Percentiles rank a stretch among this genome's conserved stretches.
These are phyloP conservation scores for Leptodontidium sp. DNA, from an alignment of 2,329 filamentous ascomycete genomes.

Conservation along the genomic window DNA sequence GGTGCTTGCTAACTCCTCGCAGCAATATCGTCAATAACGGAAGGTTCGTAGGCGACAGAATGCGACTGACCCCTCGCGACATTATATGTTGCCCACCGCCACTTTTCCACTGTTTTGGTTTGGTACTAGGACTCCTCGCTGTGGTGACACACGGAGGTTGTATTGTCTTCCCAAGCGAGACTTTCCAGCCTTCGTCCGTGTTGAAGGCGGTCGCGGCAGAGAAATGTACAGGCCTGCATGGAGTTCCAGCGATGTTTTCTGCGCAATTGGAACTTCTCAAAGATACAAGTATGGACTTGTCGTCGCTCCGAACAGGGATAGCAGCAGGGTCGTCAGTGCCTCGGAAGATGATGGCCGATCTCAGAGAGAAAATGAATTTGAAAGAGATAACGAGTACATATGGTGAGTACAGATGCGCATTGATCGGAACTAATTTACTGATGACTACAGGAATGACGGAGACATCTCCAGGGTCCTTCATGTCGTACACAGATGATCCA, in stretches of 20 bases:
- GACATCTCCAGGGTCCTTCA: slow-evolving; percentile 82
- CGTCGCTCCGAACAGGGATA: slow-evolving; percentile 68
- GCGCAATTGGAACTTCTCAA: slow-evolving; percentile 67
- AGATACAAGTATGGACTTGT: slow-evolving; percentile 22
- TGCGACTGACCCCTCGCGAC: slow-evolving; percentile 68
- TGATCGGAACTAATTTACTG: background rate
- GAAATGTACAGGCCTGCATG: slow-evolving; percentile 59
- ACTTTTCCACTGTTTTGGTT: slow-evolving; percentile 76
- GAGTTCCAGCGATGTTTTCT: slow-evolving; percentile 75
- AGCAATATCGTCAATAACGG: slow-evolving; percentile 70
- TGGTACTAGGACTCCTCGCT: slow-evolving; percentile 74
- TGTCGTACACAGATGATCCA: slow-evolving; percentile 77
- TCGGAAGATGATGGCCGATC: slow-evolving; percentile 65
- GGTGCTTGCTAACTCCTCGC: too few species aligned
- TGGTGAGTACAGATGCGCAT: slow-evolving; percentile 23
- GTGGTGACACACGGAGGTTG: slow-evolving; percentile 68
- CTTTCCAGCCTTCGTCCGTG: slow-evolving; percentile 66
- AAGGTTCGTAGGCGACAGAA: slow-evolving; percentile 69
- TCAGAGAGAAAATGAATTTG: slow-evolving; percentile 68
- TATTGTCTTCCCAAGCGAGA: slow-evolving; percentile 73
- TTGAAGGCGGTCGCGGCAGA: slow-evolving; percentile 62
- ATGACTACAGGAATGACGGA: slow-evolving; percentile 66
- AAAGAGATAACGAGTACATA: slow-evolving; percentile 63
- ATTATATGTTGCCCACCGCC: slow-evolving; percentile 71
- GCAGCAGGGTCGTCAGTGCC: slow-evolving; percentile 72